Base-by-base conservation (phyloP, 768 basidiomycete genomes). In the Pisolithus tinctorius region DNA sequence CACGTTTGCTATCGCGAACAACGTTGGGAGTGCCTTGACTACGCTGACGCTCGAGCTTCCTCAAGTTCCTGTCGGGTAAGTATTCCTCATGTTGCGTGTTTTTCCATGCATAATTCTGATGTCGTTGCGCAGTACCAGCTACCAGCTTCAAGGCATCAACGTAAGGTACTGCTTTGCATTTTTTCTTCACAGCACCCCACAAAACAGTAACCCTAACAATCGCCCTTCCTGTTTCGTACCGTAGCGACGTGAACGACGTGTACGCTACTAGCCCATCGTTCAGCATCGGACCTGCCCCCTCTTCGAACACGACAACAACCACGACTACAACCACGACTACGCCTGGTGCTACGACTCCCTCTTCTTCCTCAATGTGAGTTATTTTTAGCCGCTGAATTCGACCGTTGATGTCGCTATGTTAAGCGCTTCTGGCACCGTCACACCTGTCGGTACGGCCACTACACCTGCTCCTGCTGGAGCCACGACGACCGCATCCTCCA, bases 1-100 rank as follows among this genome's bases (percentile, higher is more conserved):
- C 50, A 49, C 70, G 0, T 78, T 74, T 45, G 82, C 77, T 42
- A 72, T 86, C 49, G 76, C 73, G 13, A 82, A 76, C 71, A 80
- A 78, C 53, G 69, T 86, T 2, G 50, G 68, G 17, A 70, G 78
- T 1, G 37, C 67, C 1, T 10, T 47, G 5, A 69, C 70, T 0
- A 36, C 57, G 1, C 1, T 77, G 2, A 71, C 69, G 1, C 13
- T 85, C n/a, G 37, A 47, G 0, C 53, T 85, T 4, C 81, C 81
- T 16, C 46, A 69, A 17, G 71, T 85, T 25, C 75, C 76, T 8
- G 53, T 50, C 8, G 69, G 66, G 84, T 84, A 57, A 34, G 60
- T 49, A 1, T 0, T 4, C 16, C 30, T 11, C 0, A 20, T 20
- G 20, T 41, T 31, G 1, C 37, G 6, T 5, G 4, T 2, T 10